Evolutionary conservation across 2,329 filamentous ascomycete genomes (phyloP), one percentile per base, ranked within the genome.

Genomic region (Alternaria consortialis): DNA sequence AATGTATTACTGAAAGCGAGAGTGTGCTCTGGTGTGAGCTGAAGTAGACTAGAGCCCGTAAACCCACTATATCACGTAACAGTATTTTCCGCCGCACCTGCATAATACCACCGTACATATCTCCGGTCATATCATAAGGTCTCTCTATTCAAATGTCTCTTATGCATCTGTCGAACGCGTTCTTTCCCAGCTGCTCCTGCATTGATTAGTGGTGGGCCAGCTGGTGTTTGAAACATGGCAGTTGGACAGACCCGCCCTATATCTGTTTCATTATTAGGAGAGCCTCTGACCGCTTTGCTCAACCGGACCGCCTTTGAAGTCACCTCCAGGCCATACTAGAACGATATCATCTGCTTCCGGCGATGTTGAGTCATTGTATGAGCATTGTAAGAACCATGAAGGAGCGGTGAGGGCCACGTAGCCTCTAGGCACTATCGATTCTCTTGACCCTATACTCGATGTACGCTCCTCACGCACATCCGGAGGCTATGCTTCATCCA

Each of bases 1-100:
- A 76, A 75, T 48, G 56, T 77, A 1, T 44, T 78, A 4, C 52
- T 76, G 13, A 77, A 70, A 58, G 74, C 74, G 7, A 73, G 66
- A 40, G 74, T 78, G 0, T 77, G 71, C 56, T 74, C 70, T 57
- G 62, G 63, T 7, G 53, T 66, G 9, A 37, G 43, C 3, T 58
- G 15, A 57, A 25, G 1, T 29, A 17, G 42, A 17, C 13, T 25
- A 4, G 12, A 40, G 12, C 12, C 12, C 11, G 20, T 25, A 20
- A 5, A 23, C 7, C 13, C 11, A 3, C 8, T 6, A 46, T 31
- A 20, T 5, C 5, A 7, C 1, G 5, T 0, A 15, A 25, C 8
- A 25, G 4, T 25, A 25, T 25, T 4, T 15, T 3, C 31, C 11
- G 27, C 27, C 7, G 1, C 17, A 3, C 9, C 17, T 13, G 27